Conservation (phyloP, 106 monocot species). For the Dactylorhiza incarnata region DNA sequence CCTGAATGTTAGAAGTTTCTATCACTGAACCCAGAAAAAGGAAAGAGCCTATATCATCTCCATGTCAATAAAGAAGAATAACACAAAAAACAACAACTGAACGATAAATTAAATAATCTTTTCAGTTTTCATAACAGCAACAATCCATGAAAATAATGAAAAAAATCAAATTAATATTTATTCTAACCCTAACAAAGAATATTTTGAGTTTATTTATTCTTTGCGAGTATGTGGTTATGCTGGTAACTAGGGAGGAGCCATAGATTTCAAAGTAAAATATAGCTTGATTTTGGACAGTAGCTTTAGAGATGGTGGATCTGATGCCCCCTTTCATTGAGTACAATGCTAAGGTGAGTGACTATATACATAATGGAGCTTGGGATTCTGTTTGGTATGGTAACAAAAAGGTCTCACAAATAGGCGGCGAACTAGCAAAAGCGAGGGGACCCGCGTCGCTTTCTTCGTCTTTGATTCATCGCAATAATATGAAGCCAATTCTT, state of each 20-base stretch:
- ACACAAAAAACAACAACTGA: neutral
- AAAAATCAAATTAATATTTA: conserved; percentile 1
- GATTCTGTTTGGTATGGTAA: too few species aligned
- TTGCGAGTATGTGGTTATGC: neutral
- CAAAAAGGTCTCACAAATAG: too few species aligned
- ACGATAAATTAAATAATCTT: neutral
- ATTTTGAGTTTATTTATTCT: neutral
- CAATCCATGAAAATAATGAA: neutral
- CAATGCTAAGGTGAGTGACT: too few species aligned
- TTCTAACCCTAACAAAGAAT: neutral
- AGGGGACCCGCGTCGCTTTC: too few species aligned
- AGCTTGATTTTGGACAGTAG: neutral
- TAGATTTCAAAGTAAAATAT: neutral
- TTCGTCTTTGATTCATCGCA: too few species aligned
- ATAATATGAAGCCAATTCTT: too few species aligned
- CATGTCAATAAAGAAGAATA: neutral
- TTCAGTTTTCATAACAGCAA: neutral
- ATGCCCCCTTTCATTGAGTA: too few species aligned
- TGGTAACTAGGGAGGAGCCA: neutral
- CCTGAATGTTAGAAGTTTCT: conserved; percentile 13
- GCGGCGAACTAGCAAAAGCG: too few species aligned
- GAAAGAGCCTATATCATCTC: neutral
- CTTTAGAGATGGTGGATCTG: neutral
- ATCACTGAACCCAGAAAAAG: neutral
- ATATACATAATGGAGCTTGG: too few species aligned